Base-by-base conservation (phyloP, 2,329 filamentous ascomycete genomes). In the Colletotrichum echinochloae region DNA sequence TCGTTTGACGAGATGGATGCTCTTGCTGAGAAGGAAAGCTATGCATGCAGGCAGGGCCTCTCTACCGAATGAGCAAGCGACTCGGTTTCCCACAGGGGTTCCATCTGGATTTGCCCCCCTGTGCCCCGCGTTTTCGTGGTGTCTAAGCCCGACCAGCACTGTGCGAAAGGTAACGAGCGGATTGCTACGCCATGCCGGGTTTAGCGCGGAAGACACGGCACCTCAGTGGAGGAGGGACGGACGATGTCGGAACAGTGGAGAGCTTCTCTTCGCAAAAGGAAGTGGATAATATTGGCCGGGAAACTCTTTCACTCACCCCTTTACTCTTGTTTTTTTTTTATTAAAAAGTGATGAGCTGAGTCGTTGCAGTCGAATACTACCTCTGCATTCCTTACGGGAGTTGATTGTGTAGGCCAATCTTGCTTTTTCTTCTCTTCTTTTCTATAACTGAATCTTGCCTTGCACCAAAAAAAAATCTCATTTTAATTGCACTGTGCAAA, bases 231-330 rank as follows among this genome's bases (percentile, higher is more conserved):
- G 6, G 41, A 48, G n/a, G n/a, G 51, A 46, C 59, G 64, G 68
- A 68, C 57, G 57, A 67, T 71, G 39, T 68, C 68, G 57, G 52
- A 71, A 59, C 52, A 68, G 68, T 71, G 68, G 68, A 71, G 68
- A 56, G 49, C 37, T 55, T 48, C 26, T 54, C 28, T 63, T 63
- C 56, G 41, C 48, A 59, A 62, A 59, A 70, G 56, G 49, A 62
- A 57, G 67, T 70, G 67, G 65, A 70, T 41, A 48, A 67, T 51
- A 66, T 61, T 61, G 33, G 48, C 46, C 49, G 44, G 46, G 48
- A 52, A 41, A 49, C 33, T 63, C 44, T 55, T 44, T 68, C 62
- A 26, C 46, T 61, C 59, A 60, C 46, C 35, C 46, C 35, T 30
- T 33, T 41, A 23, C 18, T 33, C 12, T 33, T 46, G n/a, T 54